phyloP scores from a whole-genome alignment of 139 green algal species.

The Coelastrella sp. region DNA sequence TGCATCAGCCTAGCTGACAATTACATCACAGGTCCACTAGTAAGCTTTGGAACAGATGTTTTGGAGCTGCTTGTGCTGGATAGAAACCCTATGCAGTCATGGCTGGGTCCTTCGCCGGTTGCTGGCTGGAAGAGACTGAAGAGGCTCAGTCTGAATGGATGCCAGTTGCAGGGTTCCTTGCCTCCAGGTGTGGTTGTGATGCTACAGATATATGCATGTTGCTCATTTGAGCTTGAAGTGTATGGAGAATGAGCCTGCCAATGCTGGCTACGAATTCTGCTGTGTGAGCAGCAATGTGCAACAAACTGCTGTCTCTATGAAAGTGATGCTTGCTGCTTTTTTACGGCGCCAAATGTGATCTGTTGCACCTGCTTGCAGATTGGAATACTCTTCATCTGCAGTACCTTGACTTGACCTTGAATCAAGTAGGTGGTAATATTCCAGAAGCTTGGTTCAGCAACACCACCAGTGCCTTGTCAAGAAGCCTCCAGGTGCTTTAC shows the following conservation, averaged over 20 bases:
- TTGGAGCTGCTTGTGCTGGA: background rate
- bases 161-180: background rate
- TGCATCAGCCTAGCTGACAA: background rate
- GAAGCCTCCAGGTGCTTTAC: constrained; percentile 11
- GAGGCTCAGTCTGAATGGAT: background rate
- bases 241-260: too few species aligned
- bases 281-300: too few species aligned
- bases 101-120: background rate
- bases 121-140: background rate
- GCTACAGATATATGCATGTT: too few species aligned
- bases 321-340: too few species aligned
- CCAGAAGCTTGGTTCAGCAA: background rate
- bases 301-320: too few species aligned
- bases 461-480: background rate
- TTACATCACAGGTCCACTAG: background rate
- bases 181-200: constrained; percentile 1
- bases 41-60: background rate
- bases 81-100: background rate
- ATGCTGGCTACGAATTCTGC: too few species aligned
- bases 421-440: constrained; percentile 44
- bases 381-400: background rate
- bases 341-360: too few species aligned
- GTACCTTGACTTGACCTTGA: constrained; percentile 40
- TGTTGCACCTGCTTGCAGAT: too few species aligned
- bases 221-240: too few species aligned